Percentiles rank a stretch among this genome's conserved stretches.
phyloP scores from a whole-genome alignment of 2,329 filamentous ascomycete species.

The Sporothrix phasma region DNA sequence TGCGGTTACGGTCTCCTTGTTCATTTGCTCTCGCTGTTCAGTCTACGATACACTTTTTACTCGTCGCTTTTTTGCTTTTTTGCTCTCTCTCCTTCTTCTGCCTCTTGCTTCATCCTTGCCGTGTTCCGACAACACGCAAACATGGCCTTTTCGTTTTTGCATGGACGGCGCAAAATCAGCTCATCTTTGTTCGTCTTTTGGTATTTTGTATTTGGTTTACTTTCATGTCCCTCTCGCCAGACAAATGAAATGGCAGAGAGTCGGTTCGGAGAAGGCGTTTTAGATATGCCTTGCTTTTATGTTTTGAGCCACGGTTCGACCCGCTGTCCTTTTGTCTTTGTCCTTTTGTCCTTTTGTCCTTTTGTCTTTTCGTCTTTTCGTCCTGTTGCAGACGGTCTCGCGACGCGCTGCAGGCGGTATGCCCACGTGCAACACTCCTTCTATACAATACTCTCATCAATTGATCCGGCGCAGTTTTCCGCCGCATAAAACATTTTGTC shows the following conservation, averaged over 20 bases:
- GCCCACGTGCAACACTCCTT: not conserved
- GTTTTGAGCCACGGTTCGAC: too few species aligned
- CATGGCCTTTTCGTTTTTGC: not conserved
- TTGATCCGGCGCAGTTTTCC: not conserved
- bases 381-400: not conserved
- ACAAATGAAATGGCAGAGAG: not conserved
- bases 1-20: not conserved
- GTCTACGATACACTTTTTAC: not conserved
- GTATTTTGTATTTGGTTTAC: not conserved
- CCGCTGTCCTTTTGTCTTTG: not conserved
- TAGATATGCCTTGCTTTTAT: not conserved
- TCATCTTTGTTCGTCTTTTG: not conserved
- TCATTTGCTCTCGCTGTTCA: not conserved
- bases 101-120: not conserved
- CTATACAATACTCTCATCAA: not conserved
- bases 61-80: too few species aligned
- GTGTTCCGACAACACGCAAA: not conserved
- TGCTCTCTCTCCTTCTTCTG: not conserved
- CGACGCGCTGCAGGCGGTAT: not conserved
- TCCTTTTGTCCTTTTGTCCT: not conserved
- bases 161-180: conserved; percentile 11
- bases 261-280: not conserved
- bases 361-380: not conserved
- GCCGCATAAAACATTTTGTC: too few species aligned
- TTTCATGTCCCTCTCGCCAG: not conserved